Percentiles rank a stretch among this genome's conserved stretches.
Conservation (phyloP, 805 yeast species). For the Candida broadrunensis region DNA sequence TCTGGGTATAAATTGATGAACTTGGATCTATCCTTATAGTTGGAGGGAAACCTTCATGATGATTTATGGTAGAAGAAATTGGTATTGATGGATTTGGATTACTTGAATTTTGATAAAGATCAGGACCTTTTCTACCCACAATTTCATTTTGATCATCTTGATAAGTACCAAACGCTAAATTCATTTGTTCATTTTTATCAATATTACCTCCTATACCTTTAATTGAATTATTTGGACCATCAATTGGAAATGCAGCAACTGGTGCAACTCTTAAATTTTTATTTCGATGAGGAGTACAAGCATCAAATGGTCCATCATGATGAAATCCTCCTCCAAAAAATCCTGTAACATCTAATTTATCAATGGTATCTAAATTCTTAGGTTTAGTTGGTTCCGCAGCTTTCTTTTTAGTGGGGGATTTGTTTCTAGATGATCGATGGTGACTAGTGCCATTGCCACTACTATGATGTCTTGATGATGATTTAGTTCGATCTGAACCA, state of each 20-base stretch:
- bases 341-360: slow-evolving; percentile 93
- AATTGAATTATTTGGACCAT: slow-evolving; percentile 89
- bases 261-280: slow-evolving; percentile 76
- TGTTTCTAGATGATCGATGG: slow-evolving; percentile 11
- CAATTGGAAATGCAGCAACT: slow-evolving; percentile 90
- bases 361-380: slow-evolving; percentile 87
- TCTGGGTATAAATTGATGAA: slow-evolving; percentile 29
- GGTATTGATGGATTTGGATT: neutral
- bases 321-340: slow-evolving; percentile 92
- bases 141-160: slow-evolving; percentile 44
- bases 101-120: neutral
- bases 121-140: slow-evolving; percentile 22
- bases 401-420: slow-evolving; percentile 35
- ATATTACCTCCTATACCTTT: slow-evolving; percentile 59
- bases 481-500: neutral
- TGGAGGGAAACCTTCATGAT: neutral
- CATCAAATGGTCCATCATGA: slow-evolving; percentile 99
- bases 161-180: slow-evolving; percentile 73
- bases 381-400: slow-evolving; percentile 49
- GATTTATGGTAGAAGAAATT: neutral
- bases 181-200: slow-evolving; percentile 51
- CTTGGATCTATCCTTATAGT: slow-evolving; percentile 12
- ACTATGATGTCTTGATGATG: slow-evolving; percentile 4
- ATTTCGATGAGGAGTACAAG: slow-evolving; percentile 95
- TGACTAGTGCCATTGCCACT: slow-evolving; percentile 15